Conservation (phyloP, 2,329 filamentous ascomycete species). For the Bipolaris zeicola region DNA sequence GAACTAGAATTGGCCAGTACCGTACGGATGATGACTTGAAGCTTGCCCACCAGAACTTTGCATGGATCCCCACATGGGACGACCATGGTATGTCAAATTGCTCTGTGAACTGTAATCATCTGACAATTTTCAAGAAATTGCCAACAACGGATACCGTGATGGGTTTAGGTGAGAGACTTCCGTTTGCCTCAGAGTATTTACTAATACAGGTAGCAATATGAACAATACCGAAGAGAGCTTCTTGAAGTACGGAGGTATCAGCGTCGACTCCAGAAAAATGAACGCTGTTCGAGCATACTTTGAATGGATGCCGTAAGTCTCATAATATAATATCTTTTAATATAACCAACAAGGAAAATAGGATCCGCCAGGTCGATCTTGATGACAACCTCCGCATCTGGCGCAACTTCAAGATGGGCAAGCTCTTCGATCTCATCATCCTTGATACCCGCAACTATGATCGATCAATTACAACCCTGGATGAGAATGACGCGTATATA, state of each 20-base stretch:
- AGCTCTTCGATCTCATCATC: conserved; percentile 50
- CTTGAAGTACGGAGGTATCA: conserved; percentile 47
- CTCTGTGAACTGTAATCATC: not conserved
- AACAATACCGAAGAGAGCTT: conserved; percentile 54
- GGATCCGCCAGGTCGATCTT: conserved; percentile 52
- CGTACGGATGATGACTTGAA: conserved; percentile 50
- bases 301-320: conserved; percentile 51
- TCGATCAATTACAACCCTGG: conserved; percentile 35
- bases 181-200: too few species aligned
- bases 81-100: conserved; percentile 10
- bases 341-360: too few species aligned
- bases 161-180: conserved; percentile 29
- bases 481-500: conserved; percentile 64
- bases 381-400: conserved; percentile 53
- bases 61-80: conserved; percentile 58
- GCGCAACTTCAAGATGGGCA: conserved; percentile 49
- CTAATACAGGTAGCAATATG: conserved; percentile 29
- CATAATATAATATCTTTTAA: too few species aligned
- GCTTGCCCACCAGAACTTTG: conserved; percentile 48
- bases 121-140: conserved; percentile 46
- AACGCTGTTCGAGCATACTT: conserved; percentile 54
- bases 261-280: conserved; percentile 54
- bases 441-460: conserved; percentile 52
- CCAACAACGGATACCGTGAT: conserved; percentile 52
- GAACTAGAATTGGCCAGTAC: conserved; percentile 49